Conservation (phyloP, 306 rosid species). For the Albizia julibrissin region DNA sequence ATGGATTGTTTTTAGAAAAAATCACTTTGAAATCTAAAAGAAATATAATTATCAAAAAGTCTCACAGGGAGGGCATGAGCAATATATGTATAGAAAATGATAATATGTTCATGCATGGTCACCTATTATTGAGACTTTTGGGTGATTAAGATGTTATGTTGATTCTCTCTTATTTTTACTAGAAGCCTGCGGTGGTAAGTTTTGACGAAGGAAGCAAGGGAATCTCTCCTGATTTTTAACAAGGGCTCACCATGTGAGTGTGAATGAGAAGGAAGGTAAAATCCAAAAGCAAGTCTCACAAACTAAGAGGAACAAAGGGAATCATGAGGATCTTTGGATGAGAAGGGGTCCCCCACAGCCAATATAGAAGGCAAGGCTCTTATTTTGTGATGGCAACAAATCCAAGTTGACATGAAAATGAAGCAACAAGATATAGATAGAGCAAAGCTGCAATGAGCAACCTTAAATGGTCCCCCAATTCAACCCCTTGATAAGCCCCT, state of each 20-base stretch:
- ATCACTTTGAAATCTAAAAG: no score
- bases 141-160: rapidly evolving
- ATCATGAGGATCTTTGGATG: neutral
- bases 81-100: no score
- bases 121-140: no score
- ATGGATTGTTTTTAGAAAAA: no score
- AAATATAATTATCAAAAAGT: no score
- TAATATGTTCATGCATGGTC: no score
- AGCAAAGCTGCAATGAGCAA: neutral
- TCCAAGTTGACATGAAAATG: neutral
- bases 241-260: neutral
- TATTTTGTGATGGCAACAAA: neutral
- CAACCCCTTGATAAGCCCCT: slow-evolving; percentile 27
- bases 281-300: neutral
- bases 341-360: neutral
- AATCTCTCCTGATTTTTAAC: neutral
- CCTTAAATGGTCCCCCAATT: slow-evolving; percentile 38
- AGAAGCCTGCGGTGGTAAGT: no score
- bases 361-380: neutral
- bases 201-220: neutral
- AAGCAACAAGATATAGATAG: neutral
- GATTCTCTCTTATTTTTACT: no score
- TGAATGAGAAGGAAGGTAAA: neutral
- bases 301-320: neutral
- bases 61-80: no score